Evolutionary conservation across 2,329 filamentous ascomycete genomes (phyloP).

Genomic region (Ophiostoma pallidulum): DNA sequence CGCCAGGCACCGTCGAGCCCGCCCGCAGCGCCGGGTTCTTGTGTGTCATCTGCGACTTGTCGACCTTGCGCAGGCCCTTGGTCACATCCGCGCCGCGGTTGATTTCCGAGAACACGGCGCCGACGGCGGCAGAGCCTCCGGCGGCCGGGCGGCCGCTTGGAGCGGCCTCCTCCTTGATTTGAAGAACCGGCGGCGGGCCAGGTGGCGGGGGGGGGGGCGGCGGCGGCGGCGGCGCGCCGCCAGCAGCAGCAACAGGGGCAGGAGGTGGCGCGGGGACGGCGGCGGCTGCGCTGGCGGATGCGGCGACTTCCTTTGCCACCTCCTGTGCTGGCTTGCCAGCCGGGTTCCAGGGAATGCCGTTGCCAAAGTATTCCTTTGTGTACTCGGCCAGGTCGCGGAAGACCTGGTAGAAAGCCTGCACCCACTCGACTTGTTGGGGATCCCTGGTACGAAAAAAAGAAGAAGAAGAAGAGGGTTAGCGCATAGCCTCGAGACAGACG

Average conservation of each 20-base stretch:
- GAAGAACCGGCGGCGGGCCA: conserved; percentile 57
- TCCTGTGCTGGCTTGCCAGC: conserved; percentile 65
- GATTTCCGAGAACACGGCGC: conserved; percentile 82
- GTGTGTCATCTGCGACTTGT: conserved; percentile 94
- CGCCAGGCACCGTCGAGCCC: conserved; percentile 57
- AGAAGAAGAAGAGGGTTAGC: too few relatives aligned
- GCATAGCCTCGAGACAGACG: too few relatives aligned
- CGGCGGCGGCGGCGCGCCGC: conserved; percentile 45
- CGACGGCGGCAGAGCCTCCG: conserved; percentile 70
- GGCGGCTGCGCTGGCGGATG: conserved; percentile 27
- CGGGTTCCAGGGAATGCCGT: conserved; percentile 79
- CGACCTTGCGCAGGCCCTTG: conserved; percentile 81
- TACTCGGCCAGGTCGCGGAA: conserved; percentile 79
- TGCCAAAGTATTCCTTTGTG: conserved; percentile 71
- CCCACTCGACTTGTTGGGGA: conserved; percentile 72
- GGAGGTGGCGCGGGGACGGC: conserved; percentile 23
- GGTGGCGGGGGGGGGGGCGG: conserved; percentile 64
- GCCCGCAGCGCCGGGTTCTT: conserved; percentile 87
- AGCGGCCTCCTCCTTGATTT: conserved; percentile 42
- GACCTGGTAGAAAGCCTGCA: conserved; percentile 84
- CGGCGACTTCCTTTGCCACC: conserved; percentile 48
- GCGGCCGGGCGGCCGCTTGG: conserved; percentile 32
- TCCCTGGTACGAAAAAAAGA: conserved; percentile 43
- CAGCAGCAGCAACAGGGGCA: conserved; percentile 41
- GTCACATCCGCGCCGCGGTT: conserved; percentile 88